These are phyloP conservation scores for Fraxinus pennsylvanica DNA, from an alignment of 257 asterid species.

Conservation along the genomic window DNA sequence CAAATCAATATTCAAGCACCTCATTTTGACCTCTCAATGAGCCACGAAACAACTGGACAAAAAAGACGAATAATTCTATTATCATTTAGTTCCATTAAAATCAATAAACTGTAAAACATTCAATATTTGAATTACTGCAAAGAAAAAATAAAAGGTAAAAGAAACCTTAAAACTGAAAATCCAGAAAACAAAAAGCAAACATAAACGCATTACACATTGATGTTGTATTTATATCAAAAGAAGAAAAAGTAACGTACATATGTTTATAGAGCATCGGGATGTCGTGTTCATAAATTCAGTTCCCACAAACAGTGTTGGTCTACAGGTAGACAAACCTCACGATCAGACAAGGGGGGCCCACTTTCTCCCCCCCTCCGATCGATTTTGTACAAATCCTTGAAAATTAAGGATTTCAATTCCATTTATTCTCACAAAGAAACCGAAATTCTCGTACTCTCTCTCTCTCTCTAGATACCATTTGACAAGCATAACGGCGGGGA, in stretches of 20 bases:
- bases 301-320: no score
- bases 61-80: slow-evolving; percentile 3
- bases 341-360: slow-evolving; percentile 38
- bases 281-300: no score
- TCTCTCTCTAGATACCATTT: slow-evolving; percentile 27
- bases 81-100: slow-evolving; percentile 12
- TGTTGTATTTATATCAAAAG: background rate
- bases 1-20: slow-evolving; percentile 35
- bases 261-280: no score
- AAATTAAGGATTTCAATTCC: slow-evolving; percentile 1
- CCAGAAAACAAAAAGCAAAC: slow-evolving; percentile 7
- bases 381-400: slow-evolving; percentile 25
- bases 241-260: slow-evolving; percentile 1
- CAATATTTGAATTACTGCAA: slow-evolving; percentile 16
- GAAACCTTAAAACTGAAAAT: slow-evolving; percentile 21
- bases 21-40: slow-evolving; percentile 46
- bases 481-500: slow-evolving; percentile 28
- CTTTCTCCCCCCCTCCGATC: slow-evolving; percentile 37
- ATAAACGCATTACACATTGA: slow-evolving; percentile 29
- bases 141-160: slow-evolving; percentile 1
- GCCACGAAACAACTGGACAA: slow-evolving; percentile 27
- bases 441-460: background rate
- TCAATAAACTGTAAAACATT: slow-evolving; percentile 10
- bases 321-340: slow-evolving; percentile 41
- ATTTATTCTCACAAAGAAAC: slow-evolving; percentile 4